Evolutionary conservation across 139 green algal species (phyloP).

Genomic region (Chlamydomonas incerta): DNA sequence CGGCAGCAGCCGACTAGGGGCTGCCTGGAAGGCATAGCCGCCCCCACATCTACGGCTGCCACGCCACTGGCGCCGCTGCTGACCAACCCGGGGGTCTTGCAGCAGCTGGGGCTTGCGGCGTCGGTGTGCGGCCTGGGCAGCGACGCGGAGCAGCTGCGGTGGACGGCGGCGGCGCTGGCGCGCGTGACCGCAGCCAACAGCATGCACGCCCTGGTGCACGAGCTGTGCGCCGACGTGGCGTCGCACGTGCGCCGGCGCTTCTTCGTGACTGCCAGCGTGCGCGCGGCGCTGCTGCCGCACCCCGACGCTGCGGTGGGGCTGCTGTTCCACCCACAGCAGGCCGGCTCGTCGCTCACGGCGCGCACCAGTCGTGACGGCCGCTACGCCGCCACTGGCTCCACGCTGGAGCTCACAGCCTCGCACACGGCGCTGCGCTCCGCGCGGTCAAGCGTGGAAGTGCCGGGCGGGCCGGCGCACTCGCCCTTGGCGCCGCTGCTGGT

Average conservation of each 20-base stretch:
- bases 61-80: not conserved
- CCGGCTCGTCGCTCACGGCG: too few species aligned
- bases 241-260: not conserved
- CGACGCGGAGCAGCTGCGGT: conserved; percentile 1
- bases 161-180: not conserved
- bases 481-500: too few species aligned
- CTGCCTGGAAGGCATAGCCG: too few species aligned
- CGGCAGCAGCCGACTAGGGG: too few species aligned
- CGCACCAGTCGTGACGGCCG: too few species aligned
- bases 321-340: conserved; percentile 15
- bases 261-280: not conserved
- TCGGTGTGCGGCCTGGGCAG: conserved; percentile 9
- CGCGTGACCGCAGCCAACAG: not conserved
- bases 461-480: too few species aligned
- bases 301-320: not conserved
- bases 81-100: not conserved
- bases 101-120: conserved; percentile 12
- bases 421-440: not conserved
- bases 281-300: conserved; percentile 9
- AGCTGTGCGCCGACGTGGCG: conserved; percentile 21
- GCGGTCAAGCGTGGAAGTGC: not conserved
- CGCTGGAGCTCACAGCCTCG: not conserved
- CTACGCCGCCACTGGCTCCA: not conserved
- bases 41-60: not conserved
- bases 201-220: conserved; percentile 18